These are phyloP conservation scores for Saccharum hybrid DNA, from an alignment of 202 grass and related monocot genomes.

Conservation along the genomic window DNA sequence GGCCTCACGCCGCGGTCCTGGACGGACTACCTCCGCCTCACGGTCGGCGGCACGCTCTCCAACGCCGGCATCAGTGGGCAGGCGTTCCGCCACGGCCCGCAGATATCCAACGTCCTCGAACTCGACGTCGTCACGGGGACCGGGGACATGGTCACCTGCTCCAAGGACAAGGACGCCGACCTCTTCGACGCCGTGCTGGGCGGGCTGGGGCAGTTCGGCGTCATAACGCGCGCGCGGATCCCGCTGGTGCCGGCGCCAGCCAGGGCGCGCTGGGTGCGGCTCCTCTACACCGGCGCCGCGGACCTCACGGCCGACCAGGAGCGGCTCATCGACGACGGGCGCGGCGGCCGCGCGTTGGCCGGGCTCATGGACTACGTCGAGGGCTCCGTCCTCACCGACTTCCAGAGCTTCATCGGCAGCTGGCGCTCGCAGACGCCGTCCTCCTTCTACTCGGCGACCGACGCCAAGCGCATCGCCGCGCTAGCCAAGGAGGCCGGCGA, in stretches of 20 bases:
- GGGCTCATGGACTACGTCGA: conserved; percentile 77
- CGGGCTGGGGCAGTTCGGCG: conserved; percentile 80
- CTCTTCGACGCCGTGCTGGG: conserved; percentile 79
- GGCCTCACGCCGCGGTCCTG: conserved; percentile 66
- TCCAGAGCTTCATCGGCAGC: conserved; percentile 47
- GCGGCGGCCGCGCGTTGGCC: conserved; percentile 12
- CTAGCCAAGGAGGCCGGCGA: conserved; percentile 42
- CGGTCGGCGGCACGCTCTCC: conserved; percentile 84
- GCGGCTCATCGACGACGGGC: conserved; percentile 40
- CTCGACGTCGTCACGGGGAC: conserved; percentile 76
- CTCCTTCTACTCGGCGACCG: conserved; percentile 53
- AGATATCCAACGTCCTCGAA: conserved; percentile 79
- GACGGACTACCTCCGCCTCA: conserved; percentile 84
- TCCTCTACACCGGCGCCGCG: conserved; percentile 59
- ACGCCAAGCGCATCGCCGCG: conserved; percentile 31
- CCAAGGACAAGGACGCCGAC: conserved; percentile 45
- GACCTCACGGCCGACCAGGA: conserved; percentile 68
- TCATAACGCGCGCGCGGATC: conserved; percentile 86
- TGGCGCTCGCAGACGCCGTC: conserved; percentile 53
- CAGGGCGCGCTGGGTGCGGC: conserved; percentile 67
- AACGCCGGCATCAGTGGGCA: conserved; percentile 87
- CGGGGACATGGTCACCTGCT: conserved; percentile 71
- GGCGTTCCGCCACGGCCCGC: conserved; percentile 76
- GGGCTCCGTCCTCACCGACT: conserved; percentile 61
- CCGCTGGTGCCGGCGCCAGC: conserved; percentile 54